phyloP scores from a whole-genome alignment of 2,329 filamentous ascomycete genomes.

The Fusarium sororula region DNA sequence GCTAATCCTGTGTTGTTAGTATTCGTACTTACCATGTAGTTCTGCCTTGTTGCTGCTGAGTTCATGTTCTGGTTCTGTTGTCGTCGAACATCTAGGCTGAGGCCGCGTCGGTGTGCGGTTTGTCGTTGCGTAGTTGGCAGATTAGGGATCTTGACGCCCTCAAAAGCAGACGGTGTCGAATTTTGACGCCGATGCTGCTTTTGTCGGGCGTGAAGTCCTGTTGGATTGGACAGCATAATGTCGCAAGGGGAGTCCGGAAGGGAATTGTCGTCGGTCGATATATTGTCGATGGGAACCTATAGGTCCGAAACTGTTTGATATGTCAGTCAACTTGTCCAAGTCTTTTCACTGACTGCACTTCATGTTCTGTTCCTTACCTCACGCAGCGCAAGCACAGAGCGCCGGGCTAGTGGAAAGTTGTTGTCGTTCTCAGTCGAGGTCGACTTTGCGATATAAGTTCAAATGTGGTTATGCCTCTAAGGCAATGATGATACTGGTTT shows the following conservation, averaged over 20 bases:
- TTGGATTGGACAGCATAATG: constrained; percentile 81
- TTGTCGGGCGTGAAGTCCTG: constrained; percentile 71
- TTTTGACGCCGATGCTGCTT: constrained; percentile 81
- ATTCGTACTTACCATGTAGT: constrained; percentile 59
- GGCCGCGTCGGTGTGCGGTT: constrained; percentile 78
- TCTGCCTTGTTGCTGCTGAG: constrained; percentile 44
- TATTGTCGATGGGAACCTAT: constrained; percentile 61
- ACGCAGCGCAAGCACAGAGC: constrained; percentile 84
- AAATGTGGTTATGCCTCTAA: constrained; percentile 43
- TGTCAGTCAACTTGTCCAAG: background rate
- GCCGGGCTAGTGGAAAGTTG: constrained; percentile 69
- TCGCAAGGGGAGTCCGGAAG: constrained; percentile 76
- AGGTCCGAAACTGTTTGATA: constrained; percentile 54
- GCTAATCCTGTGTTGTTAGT: constrained; percentile 67
- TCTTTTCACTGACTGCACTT: background rate
- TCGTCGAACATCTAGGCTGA: constrained; percentile 81
- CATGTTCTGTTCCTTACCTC: constrained; percentile 63
- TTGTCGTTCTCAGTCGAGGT: constrained; percentile 60
- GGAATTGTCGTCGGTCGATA: constrained; percentile 60
- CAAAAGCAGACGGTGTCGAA: constrained; percentile 82
- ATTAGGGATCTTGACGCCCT: constrained; percentile 74
- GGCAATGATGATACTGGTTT: constrained; percentile 37
- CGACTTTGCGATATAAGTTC: constrained; percentile 48
- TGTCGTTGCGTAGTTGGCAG: constrained; percentile 61
- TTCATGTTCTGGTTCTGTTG: constrained; percentile 52